phyloP scores from a whole-genome alignment of 2,329 filamentous ascomycete species.

The Pseudogymnoascus sp. region DNA sequence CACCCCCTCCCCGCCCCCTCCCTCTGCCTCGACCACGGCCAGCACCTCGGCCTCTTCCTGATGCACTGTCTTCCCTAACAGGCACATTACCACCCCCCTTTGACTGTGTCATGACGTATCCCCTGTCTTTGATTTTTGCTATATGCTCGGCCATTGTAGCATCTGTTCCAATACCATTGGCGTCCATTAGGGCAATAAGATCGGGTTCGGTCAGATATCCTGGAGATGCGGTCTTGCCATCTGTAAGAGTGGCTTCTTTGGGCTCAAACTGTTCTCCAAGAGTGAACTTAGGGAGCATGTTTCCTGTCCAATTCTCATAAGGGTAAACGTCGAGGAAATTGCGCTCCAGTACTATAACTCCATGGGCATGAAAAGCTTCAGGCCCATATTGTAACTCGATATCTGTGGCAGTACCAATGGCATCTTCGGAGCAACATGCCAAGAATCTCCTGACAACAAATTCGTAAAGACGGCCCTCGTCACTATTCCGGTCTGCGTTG shows the following conservation, averaged over 20 bases:
- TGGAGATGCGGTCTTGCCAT: constrained; percentile 83
- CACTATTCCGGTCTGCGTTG: constrained; percentile 49
- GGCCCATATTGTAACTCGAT: constrained; percentile 73
- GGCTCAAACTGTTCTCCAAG: constrained; percentile 79
- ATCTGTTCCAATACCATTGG: constrained; percentile 95
- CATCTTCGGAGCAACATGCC: constrained; percentile 92
- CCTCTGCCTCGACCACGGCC: constrained; percentile 24
- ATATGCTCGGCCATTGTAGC: constrained; percentile 99
- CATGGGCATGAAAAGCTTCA: constrained; percentile 74
- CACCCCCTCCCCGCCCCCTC: constrained; percentile 33
- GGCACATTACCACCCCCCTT: constrained; percentile 32
- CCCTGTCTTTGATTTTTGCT: constrained; percentile 81
- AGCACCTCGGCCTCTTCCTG: constrained; percentile 27
- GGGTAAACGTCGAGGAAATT: constrained; percentile 95
- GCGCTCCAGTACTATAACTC: constrained; percentile 73
- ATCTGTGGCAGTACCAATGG: constrained; percentile 76
- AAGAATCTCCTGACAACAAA: constrained; percentile 88
- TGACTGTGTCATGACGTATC: constrained; percentile 68
- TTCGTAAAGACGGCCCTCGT: constrained; percentile 78
- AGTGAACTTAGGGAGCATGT: constrained; percentile 70
- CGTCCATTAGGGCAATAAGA: constrained; percentile 93
- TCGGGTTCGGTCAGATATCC: constrained; percentile 90
- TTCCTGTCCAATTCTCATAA: constrained; percentile 94
- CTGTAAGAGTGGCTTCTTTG: constrained; percentile 77
- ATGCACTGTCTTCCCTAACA: constrained; percentile 31